A percentile compares a stretch with the other conserved stretches of the same genome.
Conservation (phyloP, 257 asterid species). For the Solanum medicagineum region DNA sequence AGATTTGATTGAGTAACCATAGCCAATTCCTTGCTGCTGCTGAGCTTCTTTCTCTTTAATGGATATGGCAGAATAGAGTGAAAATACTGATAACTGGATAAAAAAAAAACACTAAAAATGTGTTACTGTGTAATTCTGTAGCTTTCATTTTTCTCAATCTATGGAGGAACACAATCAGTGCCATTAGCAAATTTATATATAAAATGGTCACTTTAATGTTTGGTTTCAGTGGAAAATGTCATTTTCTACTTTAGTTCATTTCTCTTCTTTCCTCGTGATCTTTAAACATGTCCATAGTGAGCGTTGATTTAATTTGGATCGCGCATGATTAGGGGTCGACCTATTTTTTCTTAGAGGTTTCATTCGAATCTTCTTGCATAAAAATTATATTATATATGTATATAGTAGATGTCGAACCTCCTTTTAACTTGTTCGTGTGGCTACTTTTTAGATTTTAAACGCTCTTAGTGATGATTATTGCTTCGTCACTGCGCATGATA, state of each 20-base stretch:
- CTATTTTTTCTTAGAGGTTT: too few species aligned
- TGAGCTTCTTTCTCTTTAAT: neutral
- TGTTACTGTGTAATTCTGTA: neutral
- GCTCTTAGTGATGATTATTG: too few species aligned
- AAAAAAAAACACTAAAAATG: neutral
- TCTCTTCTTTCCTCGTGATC: too few species aligned
- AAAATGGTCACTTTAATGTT: neutral
- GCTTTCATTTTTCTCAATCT: neutral
- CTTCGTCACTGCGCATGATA: too few species aligned
- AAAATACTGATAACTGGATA: neutral
- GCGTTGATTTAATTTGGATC: too few species aligned
- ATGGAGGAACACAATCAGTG: neutral
- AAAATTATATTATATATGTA: too few species aligned
- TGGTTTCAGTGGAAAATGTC: neutral
- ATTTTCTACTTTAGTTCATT: neutral
- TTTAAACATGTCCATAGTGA: too few species aligned
- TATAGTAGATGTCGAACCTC: too few species aligned
- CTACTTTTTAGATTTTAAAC: too few species aligned
- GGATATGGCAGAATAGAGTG: neutral
- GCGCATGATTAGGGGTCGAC: too few species aligned
- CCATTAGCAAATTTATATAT: neutral
- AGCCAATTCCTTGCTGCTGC: constrained; percentile 21
- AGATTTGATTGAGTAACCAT: constrained; percentile 48
- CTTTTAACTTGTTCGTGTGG: too few species aligned
- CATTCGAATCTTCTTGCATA: too few species aligned